Base-by-base conservation (phyloP, 192 early-diverging fungal species). In the Mortierella claussenii region DNA sequence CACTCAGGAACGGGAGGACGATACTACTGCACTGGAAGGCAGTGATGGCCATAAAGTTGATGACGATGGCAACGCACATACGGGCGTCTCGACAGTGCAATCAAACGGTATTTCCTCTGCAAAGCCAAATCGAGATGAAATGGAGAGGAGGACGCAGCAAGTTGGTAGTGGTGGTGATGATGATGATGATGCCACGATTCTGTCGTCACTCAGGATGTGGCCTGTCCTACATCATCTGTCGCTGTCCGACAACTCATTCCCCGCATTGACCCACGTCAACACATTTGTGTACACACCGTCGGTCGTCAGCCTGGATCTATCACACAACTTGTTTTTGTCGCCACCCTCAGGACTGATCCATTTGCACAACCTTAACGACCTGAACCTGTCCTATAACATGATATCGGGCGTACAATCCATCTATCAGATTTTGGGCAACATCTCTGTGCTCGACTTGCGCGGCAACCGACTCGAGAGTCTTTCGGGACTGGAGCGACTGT, bases 321-420 rank as follows among this genome's bases (percentile, higher is more conserved):
- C 85, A 9, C 64, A 79, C 49, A 88, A 88, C 45, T 20, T 88
- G 21, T 55, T 88, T 2, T 70, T 83, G 9, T 82, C 81, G 49
- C 63, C 83, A 20, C 87, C 87, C 4, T 47, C 69, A 12, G 74
- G 79, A 9, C 44, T 88, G 32, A 76, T 81, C 8, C 58, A 63
- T 15, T 55, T 88, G 20, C 82, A 80, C 34, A 85, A 86, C 51
- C 60, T 88, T 21, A 68, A 69, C 30, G 65, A 73, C 4, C 69
- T 88, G 28, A 82, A 88, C 32, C 37, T 88, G n/a, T 75, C 83
- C 1, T 66, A 85, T 57, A 88, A 88, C 51, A 88, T 88, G 87
- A 85, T 88, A 32, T 79, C 79, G 20, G 78, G 73, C 33, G 71
- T 85, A 3, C 75, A 75, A 6, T 79, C 81, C 20, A 85, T 88